Base-by-base conservation (phyloP, 2,329 filamentous ascomycete species). In the Zymoseptoria ardabiliae region DNA sequence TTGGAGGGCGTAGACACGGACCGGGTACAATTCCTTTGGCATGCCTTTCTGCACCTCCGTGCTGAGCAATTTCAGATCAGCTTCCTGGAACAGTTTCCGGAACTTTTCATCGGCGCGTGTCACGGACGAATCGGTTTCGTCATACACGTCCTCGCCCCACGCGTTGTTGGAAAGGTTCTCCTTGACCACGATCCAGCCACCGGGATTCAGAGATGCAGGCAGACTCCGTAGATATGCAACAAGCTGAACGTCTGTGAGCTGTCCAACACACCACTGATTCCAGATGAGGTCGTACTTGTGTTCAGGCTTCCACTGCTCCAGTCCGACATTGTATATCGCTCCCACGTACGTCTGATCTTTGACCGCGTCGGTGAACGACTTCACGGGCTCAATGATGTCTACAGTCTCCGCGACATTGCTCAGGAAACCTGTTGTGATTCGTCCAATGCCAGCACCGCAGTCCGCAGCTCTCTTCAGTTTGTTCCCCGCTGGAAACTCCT, bases 211-310 rank as follows among this genome's bases (percentile, higher is more conserved):
- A 0, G 77, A 78, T 0, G 73, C 66, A 53, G 79, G 81, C 71
- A 89, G 89, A 23, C 83, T 79, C 58, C 76, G 66, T 17, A 97
- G 74, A 68, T 87, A 96, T 2, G 76, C 76, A 0, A 88, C 78
- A 3, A 97, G 71, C 71, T 95, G 85, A 7, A 74, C 75, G 70
- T 96, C 91, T 0, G 83, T 91, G 57, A 96, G 77, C 72, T 97
- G 88, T 22, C 90, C 88, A 7, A 93, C 74, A 73, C 91, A 97
- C 91, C 92, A 96, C 74, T 97, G 92, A 55, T 84, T 87, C 90
- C 90, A 96, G 61, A 97, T 85, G 52, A 96, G 73, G 71, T 92
- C 88, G 73, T 97, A 97, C 7, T 56, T 57, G 17, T 58, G 50
- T 6, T 74, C 69, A 0, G 72, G 72, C 51, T 81, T 78, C 90